Evolutionary conservation across 441 rosid species (phyloP).

Genomic region (Raphanus hybrid): DNA sequence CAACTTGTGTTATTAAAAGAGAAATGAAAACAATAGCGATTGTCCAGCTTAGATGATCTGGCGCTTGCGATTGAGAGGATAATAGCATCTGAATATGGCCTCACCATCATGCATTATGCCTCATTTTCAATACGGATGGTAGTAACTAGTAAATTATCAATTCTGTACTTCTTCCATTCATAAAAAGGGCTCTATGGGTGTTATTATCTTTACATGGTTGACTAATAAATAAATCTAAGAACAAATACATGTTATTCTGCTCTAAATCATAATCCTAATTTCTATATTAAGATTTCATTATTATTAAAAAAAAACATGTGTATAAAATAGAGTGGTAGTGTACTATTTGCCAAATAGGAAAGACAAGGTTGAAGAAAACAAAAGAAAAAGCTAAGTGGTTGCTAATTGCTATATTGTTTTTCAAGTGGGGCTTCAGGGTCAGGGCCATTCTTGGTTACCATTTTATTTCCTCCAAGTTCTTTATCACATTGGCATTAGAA

Average conservation of each 20-base stretch:
- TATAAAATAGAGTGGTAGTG: background rate
- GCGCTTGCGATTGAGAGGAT: background rate
- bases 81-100: background rate
- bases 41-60: background rate
- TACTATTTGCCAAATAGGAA: constrained; percentile 4
- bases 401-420: background rate
- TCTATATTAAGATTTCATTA: background rate
- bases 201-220: background rate
- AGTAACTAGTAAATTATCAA: background rate
- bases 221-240: too few relatives aligned
- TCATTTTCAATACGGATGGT: background rate
- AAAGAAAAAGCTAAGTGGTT: background rate
- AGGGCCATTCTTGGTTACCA: background rate
- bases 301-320: background rate
- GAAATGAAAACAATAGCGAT: background rate
- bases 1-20: background rate
- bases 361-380: background rate
- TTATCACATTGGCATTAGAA: background rate
- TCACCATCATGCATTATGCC: background rate
- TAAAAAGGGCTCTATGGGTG: background rate
- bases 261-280: background rate
- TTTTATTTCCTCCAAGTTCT: background rate
- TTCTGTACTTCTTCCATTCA: background rate
- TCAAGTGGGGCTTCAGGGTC: background rate
- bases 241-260: background rate